A percentile compares a stretch with the other conserved stretches of the same genome.
Conservation (phyloP, 2,329 filamentous ascomycete species). For the Colletotrichum graminicola region DNA sequence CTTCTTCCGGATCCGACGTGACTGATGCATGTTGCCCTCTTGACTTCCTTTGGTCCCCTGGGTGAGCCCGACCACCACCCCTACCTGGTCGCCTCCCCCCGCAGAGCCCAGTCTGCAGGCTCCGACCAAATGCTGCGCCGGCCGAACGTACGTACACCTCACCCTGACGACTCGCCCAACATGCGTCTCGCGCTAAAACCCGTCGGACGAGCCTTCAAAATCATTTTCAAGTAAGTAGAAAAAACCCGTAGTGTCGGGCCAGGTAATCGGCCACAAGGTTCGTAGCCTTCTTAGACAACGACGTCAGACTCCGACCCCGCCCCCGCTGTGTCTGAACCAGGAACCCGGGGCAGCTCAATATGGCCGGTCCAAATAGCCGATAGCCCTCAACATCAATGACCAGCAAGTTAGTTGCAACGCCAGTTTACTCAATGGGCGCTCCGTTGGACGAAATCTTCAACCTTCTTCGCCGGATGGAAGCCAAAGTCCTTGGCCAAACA, state of each 20-base stretch:
- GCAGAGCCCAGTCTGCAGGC: slow-evolving; percentile 3
- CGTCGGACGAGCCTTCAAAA: too few species aligned
- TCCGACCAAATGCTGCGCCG: slow-evolving; percentile 10
- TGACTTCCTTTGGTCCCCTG: not conserved
- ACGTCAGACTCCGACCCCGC: slow-evolving; percentile 25
- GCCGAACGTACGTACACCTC: slow-evolving; percentile 7
- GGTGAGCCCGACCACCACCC: not conserved
- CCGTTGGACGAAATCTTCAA: not conserved
- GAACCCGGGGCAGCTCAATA: not conserved
- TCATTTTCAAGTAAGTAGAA: not conserved
- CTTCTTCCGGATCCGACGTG: not conserved
- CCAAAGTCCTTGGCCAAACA: not conserved
- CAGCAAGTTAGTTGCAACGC: not conserved
- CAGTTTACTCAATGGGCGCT: not conserved
- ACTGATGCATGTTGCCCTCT: not conserved
- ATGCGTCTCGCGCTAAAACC: slow-evolving; percentile 1
- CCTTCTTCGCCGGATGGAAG: not conserved
- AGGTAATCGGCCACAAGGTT: not conserved
- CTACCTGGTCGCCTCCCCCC: not conserved
- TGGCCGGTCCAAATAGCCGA: not conserved
- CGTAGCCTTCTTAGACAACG: slow-evolving; percentile 1
- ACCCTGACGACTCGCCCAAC: not conserved
- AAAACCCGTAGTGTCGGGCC: not conserved
- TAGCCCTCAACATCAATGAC: not conserved
- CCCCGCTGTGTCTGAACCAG: slow-evolving; percentile 18